These are phyloP conservation scores for Aspergillus floridensis DNA, from an alignment of 2,329 filamentous ascomycete species.

Conservation along the genomic window DNA sequence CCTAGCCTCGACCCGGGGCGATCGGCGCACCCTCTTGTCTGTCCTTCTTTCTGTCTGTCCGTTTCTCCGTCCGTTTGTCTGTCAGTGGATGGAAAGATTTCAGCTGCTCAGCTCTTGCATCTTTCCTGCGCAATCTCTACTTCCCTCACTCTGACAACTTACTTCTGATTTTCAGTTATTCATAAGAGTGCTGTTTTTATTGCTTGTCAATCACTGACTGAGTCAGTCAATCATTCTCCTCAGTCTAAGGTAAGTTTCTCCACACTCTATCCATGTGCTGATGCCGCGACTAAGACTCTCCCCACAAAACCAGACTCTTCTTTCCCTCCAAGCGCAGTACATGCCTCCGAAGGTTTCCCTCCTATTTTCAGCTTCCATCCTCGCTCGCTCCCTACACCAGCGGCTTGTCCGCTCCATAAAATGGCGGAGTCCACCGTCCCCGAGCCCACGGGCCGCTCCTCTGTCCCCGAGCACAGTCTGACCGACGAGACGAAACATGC, in stretches of 20 bases:
- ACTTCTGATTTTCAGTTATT: not conserved
- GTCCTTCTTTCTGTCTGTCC: not conserved
- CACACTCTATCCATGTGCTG: not conserved
- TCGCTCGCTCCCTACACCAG: conserved; percentile 28
- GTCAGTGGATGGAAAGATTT: not conserved
- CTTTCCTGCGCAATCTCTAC: not conserved
- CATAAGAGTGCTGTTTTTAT: not conserved
- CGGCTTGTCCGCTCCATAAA: conserved; percentile 38
- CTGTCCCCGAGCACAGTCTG: conserved; percentile 22
- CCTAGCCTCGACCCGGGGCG: not conserved
- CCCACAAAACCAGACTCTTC: not conserved
- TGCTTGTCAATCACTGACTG: not conserved
- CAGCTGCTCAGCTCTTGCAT: not conserved
- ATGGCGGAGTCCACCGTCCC: conserved; percentile 36
- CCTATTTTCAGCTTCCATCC: conserved; percentile 26
- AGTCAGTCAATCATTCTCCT: not conserved
- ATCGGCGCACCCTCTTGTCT: not conserved
- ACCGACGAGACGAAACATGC: conserved; percentile 27
- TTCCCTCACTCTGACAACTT: not conserved
- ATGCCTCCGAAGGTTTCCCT: conserved; percentile 34
- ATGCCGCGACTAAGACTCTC: not conserved
- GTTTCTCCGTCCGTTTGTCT: too few relatives aligned
- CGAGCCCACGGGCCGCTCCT: conserved; percentile 19
- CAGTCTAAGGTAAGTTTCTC: not conserved
- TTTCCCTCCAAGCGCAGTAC: conserved; percentile 21